Conservation (phyloP, 192 early-diverging fungal genomes). For the Phlyctochytrium planicorne region DNA sequence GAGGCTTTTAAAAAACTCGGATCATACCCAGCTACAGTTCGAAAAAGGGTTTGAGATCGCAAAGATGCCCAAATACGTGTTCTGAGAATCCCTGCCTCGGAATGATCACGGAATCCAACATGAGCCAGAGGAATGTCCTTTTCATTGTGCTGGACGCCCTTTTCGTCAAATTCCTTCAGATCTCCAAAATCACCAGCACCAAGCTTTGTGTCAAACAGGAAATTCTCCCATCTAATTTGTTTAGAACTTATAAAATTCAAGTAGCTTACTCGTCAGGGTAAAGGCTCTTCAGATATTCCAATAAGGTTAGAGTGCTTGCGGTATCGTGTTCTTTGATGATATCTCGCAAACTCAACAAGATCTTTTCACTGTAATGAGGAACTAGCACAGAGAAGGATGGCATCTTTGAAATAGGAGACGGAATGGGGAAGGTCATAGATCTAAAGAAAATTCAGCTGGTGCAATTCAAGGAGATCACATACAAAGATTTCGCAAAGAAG, state of each 20-base stretch:
- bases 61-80: slow-evolving; percentile 88
- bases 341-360: slow-evolving; percentile 75
- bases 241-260: not conserved
- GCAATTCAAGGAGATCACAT: not conserved
- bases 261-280: slow-evolving; percentile 55
- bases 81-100: slow-evolving; percentile 61
- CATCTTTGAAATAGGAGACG: slow-evolving; percentile 78
- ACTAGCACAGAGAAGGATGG: slow-evolving; percentile 82
- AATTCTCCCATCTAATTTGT: slow-evolving; percentile 71
- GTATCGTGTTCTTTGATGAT: slow-evolving; percentile 78
- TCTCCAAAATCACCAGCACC: no score
- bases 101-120: slow-evolving; percentile 45
- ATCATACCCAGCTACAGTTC: slow-evolving; percentile 70
- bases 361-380: slow-evolving; percentile 86
- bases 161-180: no score
- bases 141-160: no score
- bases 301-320: slow-evolving; percentile 73
- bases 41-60: slow-evolving; percentile 81
- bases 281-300: slow-evolving; percentile 49
- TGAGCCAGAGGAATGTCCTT: slow-evolving; percentile 9
- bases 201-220: slow-evolving; percentile 81
- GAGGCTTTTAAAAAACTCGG: not conserved
- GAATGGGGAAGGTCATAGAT: slow-evolving; percentile 75
- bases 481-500: slow-evolving; percentile 83
- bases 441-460: slow-evolving; percentile 8